phyloP scores from a whole-genome alignment of 345 rosid species.

The Citrus reticulata region DNA sequence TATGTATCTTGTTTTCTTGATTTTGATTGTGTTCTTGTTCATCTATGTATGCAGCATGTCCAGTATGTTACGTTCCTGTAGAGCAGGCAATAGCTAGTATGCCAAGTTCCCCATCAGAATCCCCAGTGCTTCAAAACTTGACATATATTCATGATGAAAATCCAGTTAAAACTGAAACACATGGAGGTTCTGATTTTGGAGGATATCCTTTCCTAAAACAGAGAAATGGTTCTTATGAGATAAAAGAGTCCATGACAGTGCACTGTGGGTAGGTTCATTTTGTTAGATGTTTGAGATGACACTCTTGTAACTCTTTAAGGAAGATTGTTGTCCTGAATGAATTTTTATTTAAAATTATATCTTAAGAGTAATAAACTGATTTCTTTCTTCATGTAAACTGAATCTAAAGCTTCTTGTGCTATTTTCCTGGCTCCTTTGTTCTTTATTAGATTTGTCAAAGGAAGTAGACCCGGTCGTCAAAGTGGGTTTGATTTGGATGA shows the following conservation, averaged over 20 bases:
- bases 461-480: conserved; percentile 59
- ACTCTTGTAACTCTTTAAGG: neutral
- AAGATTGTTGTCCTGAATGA: neutral
- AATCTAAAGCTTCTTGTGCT: neutral
- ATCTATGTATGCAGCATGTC: conserved; percentile 54
- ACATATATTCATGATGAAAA: conserved; percentile 53
- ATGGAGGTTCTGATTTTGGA: conserved; percentile 84
- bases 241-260: conserved; percentile 73
- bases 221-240: conserved; percentile 60
- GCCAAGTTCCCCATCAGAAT: conserved; percentile 56
- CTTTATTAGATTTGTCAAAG: conserved; percentile 59
- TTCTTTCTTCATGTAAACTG: conserved; percentile 8
- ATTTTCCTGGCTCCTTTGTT: conserved; percentile 7
- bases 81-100: conserved; percentile 69
- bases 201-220: conserved; percentile 81
- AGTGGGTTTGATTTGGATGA: conserved; percentile 89
- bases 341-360: neutral
- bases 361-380: neutral
- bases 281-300: neutral
- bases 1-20: neutral
- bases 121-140: conserved; percentile 56
- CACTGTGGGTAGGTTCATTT: conserved; percentile 73
- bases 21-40: conserved; percentile 12
- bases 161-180: conserved; percentile 52
- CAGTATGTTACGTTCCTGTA: conserved; percentile 75